Conservation (phyloP, 805 yeast genomes). For the Dipodascus geniculatus region DNA sequence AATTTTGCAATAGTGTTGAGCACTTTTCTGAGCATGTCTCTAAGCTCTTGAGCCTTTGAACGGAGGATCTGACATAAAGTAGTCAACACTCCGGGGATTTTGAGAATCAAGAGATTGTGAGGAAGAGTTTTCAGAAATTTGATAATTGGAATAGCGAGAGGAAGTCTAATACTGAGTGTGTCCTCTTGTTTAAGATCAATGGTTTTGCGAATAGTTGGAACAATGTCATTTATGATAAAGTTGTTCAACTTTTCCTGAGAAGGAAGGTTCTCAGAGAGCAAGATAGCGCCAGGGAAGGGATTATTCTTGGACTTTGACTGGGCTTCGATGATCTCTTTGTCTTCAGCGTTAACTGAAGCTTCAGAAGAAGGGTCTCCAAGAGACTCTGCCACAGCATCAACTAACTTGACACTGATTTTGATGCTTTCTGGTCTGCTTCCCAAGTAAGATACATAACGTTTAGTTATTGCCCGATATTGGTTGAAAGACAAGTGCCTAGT, state of each 20-base stretch:
- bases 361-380: slow-evolving; percentile 9
- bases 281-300: slow-evolving; percentile 8
- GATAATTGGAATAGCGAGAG: slow-evolving; percentile 71
- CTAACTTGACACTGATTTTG: slow-evolving; percentile 44
- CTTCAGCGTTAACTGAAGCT: slow-evolving; percentile 8
- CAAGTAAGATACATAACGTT: slow-evolving; percentile 48
- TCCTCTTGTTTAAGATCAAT: slow-evolving; percentile 40
- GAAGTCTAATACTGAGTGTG: slow-evolving; percentile 63
- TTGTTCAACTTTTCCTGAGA: slow-evolving; percentile 30
- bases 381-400: slow-evolving; percentile 46
- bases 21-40: slow-evolving; percentile 75
- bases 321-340: slow-evolving; percentile 13
- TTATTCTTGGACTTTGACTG: slow-evolving; percentile 2
- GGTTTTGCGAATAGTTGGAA: slow-evolving; percentile 49
- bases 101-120: slow-evolving; percentile 39
- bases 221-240: slow-evolving; percentile 44
- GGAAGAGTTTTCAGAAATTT: slow-evolving; percentile 53
- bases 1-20: slow-evolving; percentile 50
- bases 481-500: slow-evolving; percentile 55
- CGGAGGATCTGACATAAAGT: slow-evolving; percentile 82
- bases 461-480: slow-evolving; percentile 65
- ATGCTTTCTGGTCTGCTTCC: slow-evolving; percentile 35
- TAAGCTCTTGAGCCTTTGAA: slow-evolving; percentile 71
- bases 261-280: slow-evolving; percentile 23
- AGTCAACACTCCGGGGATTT: slow-evolving; percentile 74